Conservation (phyloP, 176 grass and related monocot genomes). For the Saccharum officinarum region DNA sequence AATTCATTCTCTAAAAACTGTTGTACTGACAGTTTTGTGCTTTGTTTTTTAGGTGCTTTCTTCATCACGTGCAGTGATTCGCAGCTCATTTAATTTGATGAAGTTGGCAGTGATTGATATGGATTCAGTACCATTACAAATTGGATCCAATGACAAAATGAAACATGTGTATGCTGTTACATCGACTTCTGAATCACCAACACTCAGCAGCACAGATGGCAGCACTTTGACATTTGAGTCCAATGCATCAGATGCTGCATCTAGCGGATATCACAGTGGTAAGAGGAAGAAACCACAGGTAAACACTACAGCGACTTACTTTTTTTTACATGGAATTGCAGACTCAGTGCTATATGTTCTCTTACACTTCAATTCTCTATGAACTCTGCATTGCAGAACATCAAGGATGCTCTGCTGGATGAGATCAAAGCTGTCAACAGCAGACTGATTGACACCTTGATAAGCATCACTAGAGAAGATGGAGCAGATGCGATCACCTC, state of each 20-base stretch:
- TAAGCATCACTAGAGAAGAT: background rate
- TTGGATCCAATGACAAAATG: background rate
- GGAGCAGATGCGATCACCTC: background rate
- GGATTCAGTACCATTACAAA: constrained; percentile 12
- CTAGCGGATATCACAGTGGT: background rate
- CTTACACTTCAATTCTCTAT: background rate
- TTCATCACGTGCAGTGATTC: background rate
- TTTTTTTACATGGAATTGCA: background rate
- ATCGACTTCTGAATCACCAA: background rate
- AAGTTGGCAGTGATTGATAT: background rate
- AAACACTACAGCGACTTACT: background rate
- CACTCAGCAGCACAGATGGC: background rate
- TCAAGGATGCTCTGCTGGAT: constrained; percentile 6
- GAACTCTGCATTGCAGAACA: background rate
- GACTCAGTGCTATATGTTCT: background rate
- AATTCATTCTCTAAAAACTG: background rate
- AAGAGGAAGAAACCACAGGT: constrained; percentile 33
- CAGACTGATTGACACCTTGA: constrained; percentile 22
- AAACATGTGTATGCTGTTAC: background rate
- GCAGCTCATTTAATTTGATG: background rate
- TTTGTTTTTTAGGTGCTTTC: background rate
- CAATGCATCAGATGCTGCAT: background rate
- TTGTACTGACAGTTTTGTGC: background rate
- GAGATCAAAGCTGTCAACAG: constrained; percentile 29
- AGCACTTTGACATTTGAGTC: background rate